These are phyloP conservation scores for Picochlorum sp. DNA, from an alignment of 139 green algal genomes.

Conservation along the genomic window DNA sequence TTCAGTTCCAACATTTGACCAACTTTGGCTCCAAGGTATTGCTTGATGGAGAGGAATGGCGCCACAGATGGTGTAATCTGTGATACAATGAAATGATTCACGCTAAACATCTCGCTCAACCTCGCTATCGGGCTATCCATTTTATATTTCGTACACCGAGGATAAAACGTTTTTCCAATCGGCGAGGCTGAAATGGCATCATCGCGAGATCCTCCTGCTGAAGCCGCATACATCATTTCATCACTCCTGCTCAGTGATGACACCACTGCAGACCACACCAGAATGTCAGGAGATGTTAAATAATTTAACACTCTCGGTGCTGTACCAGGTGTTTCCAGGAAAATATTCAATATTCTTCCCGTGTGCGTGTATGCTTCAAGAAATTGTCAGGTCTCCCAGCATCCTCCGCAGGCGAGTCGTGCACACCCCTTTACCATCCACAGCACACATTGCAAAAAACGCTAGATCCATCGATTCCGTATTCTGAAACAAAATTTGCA, in stretches of 20 bases:
- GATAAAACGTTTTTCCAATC: too few relatives aligned
- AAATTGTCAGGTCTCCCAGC: slow-evolving; percentile 82
- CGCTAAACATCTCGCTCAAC: slow-evolving; percentile 87
- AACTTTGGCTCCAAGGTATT: slow-evolving; percentile 39
- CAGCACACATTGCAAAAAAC: slow-evolving; percentile 79
- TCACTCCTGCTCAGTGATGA: slow-evolving; percentile 60
- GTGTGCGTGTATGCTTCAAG: slow-evolving; percentile 79
- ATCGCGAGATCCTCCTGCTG: background rate
- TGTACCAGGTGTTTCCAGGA: slow-evolving; percentile 74
- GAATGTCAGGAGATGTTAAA: slow-evolving; percentile 74
- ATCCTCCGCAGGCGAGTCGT: slow-evolving; percentile 43
- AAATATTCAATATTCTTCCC: slow-evolving; percentile 87
- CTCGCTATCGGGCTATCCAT: slow-evolving; percentile 3
- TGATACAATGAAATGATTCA: slow-evolving; percentile 87
- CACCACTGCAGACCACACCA: slow-evolving; percentile 82
- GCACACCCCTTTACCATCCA: slow-evolving; percentile 18
- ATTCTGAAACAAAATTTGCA: slow-evolving; percentile 55
- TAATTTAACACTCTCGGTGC: slow-evolving; percentile 87
- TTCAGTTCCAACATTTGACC: slow-evolving; percentile 72
- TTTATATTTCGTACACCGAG: too few relatives aligned
- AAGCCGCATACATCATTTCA: background rate
- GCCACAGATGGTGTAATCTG: slow-evolving; percentile 88
- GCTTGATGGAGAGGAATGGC: slow-evolving; percentile 74
- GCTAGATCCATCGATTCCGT: slow-evolving; percentile 63
- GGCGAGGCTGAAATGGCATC: too few relatives aligned